A percentile compares a stretch with the other conserved stretches of the same genome.
phyloP scores from a whole-genome alignment of 2,329 filamentous ascomycete genomes.

The Dothistroma septosporum region DNA sequence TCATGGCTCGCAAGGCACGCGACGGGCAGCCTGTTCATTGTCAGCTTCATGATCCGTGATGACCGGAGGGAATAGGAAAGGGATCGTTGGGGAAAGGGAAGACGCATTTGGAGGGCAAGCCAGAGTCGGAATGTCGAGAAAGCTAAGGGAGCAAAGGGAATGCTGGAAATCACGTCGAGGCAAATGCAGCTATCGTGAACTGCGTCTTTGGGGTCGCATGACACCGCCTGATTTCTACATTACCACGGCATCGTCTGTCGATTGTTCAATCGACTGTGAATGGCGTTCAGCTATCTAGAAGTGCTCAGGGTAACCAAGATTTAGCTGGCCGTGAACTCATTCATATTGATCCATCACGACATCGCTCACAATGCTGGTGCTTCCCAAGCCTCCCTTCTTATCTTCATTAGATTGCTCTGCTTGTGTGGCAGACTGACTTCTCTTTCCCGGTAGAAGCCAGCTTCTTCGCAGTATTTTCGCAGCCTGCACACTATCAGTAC shows the following conservation, averaged over 20 bases:
- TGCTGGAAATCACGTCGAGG: no score
- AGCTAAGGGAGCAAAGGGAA: no score
- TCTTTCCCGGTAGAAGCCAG: conserved; percentile 80
- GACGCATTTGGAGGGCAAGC: no score
- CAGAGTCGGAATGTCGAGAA: no score
- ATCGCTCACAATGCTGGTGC: conserved; percentile 49
- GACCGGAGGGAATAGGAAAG: no score
- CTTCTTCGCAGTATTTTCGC: conserved; percentile 64
- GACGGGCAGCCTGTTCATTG: no score
- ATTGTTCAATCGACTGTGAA: not conserved
- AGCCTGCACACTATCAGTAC: conserved; percentile 49
- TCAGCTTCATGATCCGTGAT: no score
- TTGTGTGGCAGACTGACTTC: conserved; percentile 90
- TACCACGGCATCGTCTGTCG: not conserved
- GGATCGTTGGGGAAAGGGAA: no score
- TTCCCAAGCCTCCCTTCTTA: conserved; percentile 75
- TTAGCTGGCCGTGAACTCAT: not conserved
- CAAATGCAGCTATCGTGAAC: no score
- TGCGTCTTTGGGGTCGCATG: no score
- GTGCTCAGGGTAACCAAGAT: not conserved
- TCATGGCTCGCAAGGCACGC: no score
- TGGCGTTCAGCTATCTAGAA: not conserved
- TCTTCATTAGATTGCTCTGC: conserved; percentile 78
- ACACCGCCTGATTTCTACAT: no score
- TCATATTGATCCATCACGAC: not conserved